Base-by-base conservation (phyloP, 805 yeast species). In the Kregervanrija fluxuum region DNA sequence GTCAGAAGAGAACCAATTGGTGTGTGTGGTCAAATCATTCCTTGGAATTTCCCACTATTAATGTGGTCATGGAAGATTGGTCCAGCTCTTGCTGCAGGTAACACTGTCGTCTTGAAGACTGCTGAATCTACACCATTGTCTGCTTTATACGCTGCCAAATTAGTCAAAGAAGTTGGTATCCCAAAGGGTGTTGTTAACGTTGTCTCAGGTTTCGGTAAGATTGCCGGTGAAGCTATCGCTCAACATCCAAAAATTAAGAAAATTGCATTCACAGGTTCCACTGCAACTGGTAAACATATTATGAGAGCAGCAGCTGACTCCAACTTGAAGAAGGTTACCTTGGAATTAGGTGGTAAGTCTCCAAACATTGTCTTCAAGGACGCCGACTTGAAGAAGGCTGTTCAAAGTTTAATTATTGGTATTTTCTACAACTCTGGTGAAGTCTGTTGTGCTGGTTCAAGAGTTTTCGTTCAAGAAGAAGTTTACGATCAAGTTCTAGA, bases 61-160 rank as follows among this genome's bases (percentile, higher is more conserved):
- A 89, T 90, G 93, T 84, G 88, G 72, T 73, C 95, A 30, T 90
- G 97, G 97, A 90, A 90, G 68, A 71, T 90, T 49, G 96, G 90
- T 47, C 96, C 97, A 39, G 95, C 95, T 46, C 66, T 89, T 53
- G 95, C 95, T 46, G 78, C 95, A 44, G 96, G 96, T 69, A 87
- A 88, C 75, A 78, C 89, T 44, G 75, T 85, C 54, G 93, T 90
- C 39, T 70, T 90, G 68, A 90, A 90, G 73, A 77, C 95, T 36
- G 95, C 97, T 45, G 95, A 88, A 71, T 77, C 88, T 49, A 90
- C 97, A 44, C 96, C 96, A 46, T 74, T 90, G 52, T 83, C 95
- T 48, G 95, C 93, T 47, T 74, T 89, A 55, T 85, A 71, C 64
- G 80, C 83, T 46, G 82, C 85, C 52, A 71, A 74, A 49, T 77